Conservation (phyloP, 2,329 filamentous ascomycete genomes). For the Monosporascus cannonballus region DNA sequence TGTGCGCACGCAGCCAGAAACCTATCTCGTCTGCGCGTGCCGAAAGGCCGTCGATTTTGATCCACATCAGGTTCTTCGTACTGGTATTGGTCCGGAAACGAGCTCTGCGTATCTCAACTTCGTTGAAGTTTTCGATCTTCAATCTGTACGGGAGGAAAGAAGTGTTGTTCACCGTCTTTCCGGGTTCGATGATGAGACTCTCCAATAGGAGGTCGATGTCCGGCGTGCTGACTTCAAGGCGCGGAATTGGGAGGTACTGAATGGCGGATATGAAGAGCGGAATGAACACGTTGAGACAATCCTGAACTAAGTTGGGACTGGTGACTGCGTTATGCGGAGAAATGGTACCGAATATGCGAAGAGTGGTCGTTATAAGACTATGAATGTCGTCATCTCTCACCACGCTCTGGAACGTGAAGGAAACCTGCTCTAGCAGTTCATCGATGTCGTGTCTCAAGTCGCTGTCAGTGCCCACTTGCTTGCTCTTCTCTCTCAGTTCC, state of each 20-base stretch:
- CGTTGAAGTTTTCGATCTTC: conserved; percentile 76
- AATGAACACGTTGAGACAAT: conserved; percentile 73
- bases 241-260: conserved; percentile 84
- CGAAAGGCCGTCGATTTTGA: conserved; percentile 78
- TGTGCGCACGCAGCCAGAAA: conserved; percentile 80
- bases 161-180: conserved; percentile 72
- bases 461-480: conserved; percentile 61
- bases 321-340: conserved; percentile 58
- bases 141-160: conserved; percentile 86
- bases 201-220: conserved; percentile 82
- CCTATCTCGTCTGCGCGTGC: conserved; percentile 81
- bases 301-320: conserved; percentile 67
- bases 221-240: conserved; percentile 80
- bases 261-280: conserved; percentile 71
- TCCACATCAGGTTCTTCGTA: conserved; percentile 64
- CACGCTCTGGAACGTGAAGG: conserved; percentile 62
- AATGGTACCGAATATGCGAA: conserved; percentile 63
- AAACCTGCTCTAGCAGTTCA: conserved; percentile 61
- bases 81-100: conserved; percentile 60
- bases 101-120: conserved; percentile 78
- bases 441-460: conserved; percentile 69
- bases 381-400: conserved; percentile 66
- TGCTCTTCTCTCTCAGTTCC: conserved; percentile 45
- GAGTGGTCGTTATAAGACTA: conserved; percentile 59
- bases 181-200: conserved; percentile 85